Evolutionary conservation across 805 yeast genomes (phyloP), one percentile per base, ranked within the genome.

Genomic region (Nakazawaea laoshanensis): DNA sequence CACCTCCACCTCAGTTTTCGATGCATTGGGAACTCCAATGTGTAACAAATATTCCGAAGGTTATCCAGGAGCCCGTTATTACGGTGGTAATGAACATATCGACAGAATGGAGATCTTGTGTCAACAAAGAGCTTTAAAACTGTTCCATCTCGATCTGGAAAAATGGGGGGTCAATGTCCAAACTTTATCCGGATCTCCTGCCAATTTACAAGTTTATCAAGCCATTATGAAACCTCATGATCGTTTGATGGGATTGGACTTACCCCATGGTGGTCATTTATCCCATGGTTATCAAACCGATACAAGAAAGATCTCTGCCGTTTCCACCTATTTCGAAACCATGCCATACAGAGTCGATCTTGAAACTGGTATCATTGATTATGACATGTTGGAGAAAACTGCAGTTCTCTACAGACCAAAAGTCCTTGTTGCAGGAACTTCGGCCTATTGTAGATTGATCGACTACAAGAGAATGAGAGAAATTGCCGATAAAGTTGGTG

Each of bases 161-260:
- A 67, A 77, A 56, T 92, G 98, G 98, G 98, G 98, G 38, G 96
- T 88, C 46, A 92, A 92, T 54, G 98, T 92, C 27, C 98, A 92
- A 66, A 75, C 96, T 30, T 69, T 92, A 49, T 83, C 95, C 18
- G 98, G 98, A 39, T 87, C 98, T 15, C 97, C 97, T 44, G 98
- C 98, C 37, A 92, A 92, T 66, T 72, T 92, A 59, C 89, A 92
- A 58, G 97, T 88, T 29, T 92, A 92, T 67, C 88, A 85, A 55
- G 96, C 97, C 27, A 67, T 92, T 45, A 75, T 92, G 81, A 84
- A 83, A 53, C 94, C 92, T 40, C 95, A 87, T 55, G 98, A 89
- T 50, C 81, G 98, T 63, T 65, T 92, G 48, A 92, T 92, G 98
- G 98, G 98, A 48, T 74, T 92, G 43, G 97, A 89, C 58, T 73